These are phyloP conservation scores for Tuber aestivum DNA, from an alignment of 495 filamentous ascomycete genomes.

Conservation along the genomic window DNA sequence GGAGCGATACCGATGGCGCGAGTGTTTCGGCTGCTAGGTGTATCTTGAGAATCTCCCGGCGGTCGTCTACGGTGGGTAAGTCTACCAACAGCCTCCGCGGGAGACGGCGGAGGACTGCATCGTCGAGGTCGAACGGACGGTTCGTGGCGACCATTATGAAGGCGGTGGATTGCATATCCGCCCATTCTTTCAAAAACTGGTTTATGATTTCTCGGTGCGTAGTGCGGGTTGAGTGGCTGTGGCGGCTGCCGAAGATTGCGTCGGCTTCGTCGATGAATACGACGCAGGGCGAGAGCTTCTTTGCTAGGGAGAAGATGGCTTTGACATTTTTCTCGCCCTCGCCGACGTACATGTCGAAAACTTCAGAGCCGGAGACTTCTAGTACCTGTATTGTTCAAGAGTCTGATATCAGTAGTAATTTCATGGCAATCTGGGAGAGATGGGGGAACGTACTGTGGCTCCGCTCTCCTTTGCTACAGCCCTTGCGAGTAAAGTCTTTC, in stretches of 20 bases:
- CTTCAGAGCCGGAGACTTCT: slow-evolving; percentile 56
- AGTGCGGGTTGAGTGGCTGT: slow-evolving; percentile 52
- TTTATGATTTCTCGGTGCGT: slow-evolving; percentile 89
- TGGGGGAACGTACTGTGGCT: slow-evolving; percentile 53
- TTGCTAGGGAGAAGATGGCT: slow-evolving; percentile 83
- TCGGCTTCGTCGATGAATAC: slow-evolving; percentile 98
- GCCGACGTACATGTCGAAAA: slow-evolving; percentile 95
- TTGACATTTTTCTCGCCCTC: slow-evolving; percentile 95
- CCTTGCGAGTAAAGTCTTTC: slow-evolving; percentile 91
- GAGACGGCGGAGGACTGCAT: slow-evolving; percentile 79
- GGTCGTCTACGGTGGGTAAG: slow-evolving; percentile 70
- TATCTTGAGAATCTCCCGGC: slow-evolving; percentile 72
- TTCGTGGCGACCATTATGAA: slow-evolving; percentile 99
- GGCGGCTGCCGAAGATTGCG: slow-evolving; percentile 74
- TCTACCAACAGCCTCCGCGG: slow-evolving; percentile 83
- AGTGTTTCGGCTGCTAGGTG: slow-evolving; percentile 74
- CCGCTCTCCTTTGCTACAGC: slow-evolving; percentile 92
- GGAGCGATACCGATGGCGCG: slow-evolving; percentile 61
- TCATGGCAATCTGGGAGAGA: background rate
- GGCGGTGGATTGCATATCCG: slow-evolving; percentile 79
- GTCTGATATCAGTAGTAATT: slow-evolving; percentile 42
- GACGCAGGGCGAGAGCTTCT: slow-evolving; percentile 86
- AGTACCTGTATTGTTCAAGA: slow-evolving; percentile 42
- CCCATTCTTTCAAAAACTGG: slow-evolving; percentile 97
- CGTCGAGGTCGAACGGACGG: slow-evolving; percentile 88